phyloP scores from a whole-genome alignment of 108 stramenopile genomes.

The Stephanodiscus minutulus region DNA sequence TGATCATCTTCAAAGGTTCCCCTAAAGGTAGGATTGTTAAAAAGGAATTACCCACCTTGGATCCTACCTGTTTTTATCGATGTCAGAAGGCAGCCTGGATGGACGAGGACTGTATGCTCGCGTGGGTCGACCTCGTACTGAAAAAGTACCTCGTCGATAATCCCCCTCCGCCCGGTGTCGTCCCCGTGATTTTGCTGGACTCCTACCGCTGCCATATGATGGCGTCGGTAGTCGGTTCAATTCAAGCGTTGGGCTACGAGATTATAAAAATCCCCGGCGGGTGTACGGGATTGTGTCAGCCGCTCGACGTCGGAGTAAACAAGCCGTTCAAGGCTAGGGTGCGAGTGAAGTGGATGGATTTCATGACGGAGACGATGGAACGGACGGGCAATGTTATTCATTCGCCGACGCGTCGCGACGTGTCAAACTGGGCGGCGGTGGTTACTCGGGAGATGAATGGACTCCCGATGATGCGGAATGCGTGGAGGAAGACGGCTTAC shows the following conservation, averaged over 20 bases:
- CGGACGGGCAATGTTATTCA: too few relatives aligned
- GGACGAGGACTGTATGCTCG: neutral
- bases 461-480: too few relatives aligned
- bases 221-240: neutral
- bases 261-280: neutral
- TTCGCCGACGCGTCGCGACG: too few relatives aligned
- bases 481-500: too few relatives aligned
- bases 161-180: neutral
- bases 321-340: neutral
- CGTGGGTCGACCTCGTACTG: neutral
- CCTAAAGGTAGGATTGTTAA: neutral
- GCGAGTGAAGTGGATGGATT: neutral
- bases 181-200: neutral
- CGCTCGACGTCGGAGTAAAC: too few relatives aligned
- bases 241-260: neutral
- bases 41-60: neutral
- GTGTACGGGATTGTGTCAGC: neutral
- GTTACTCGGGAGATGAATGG: too few relatives aligned
- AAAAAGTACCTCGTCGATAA: neutral
- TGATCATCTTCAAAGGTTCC: neutral
- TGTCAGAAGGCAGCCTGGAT: neutral
- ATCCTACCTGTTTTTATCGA: neutral
- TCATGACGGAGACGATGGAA: neutral
- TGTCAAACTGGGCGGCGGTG: too few relatives aligned
- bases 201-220: neutral